Evolutionary conservation across 768 basidiomycete genomes (phyloP).

Genomic region (Pulveroboletus frians): DNA sequence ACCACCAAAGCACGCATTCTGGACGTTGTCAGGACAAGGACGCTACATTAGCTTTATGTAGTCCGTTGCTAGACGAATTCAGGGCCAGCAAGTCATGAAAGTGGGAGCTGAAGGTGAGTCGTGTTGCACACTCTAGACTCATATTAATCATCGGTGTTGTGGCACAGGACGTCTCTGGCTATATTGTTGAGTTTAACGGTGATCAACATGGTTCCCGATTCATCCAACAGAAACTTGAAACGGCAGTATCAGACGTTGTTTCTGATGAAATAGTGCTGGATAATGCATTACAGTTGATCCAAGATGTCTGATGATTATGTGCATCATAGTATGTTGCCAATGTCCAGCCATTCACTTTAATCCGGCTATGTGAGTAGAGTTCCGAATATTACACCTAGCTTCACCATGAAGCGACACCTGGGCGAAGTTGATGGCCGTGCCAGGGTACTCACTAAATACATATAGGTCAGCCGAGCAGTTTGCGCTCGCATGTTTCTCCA

Average conservation of each 20-base stretch:
- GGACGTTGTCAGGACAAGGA: constrained; percentile 43
- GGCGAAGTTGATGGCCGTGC: too few relatives aligned
- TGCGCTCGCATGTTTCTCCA: too few relatives aligned
- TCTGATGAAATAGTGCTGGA: constrained; percentile 86
- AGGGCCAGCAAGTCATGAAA: constrained; percentile 69
- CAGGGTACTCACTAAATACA: too few relatives aligned
- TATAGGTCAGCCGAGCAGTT: too few relatives aligned
- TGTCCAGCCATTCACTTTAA: too few relatives aligned
- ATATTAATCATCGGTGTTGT: constrained; percentile 2
- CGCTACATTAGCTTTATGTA: constrained; percentile 44
- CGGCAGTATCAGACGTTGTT: constrained; percentile 63
- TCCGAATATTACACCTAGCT: too few relatives aligned
- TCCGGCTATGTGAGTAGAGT: too few relatives aligned
- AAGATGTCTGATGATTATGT: constrained; percentile 97
- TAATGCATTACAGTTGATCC: constrained; percentile 70
- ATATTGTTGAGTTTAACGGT: constrained; percentile 84
- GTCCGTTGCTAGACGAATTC: constrained; percentile 79
- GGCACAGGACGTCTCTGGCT: constrained; percentile 75
- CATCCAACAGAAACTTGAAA: constrained; percentile 84
- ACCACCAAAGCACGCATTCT: constrained; percentile 38
- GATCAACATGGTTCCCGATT: constrained; percentile 99
- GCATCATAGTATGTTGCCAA: constrained; percentile 24
- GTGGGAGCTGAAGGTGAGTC: constrained; percentile 75
- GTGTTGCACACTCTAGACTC: not conserved
- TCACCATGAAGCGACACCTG: too few relatives aligned